Evolutionary conservation across 257 asterid genomes (phyloP), one percentile per base, ranked within the genome.

Genomic region (Salvia splendens): DNA sequence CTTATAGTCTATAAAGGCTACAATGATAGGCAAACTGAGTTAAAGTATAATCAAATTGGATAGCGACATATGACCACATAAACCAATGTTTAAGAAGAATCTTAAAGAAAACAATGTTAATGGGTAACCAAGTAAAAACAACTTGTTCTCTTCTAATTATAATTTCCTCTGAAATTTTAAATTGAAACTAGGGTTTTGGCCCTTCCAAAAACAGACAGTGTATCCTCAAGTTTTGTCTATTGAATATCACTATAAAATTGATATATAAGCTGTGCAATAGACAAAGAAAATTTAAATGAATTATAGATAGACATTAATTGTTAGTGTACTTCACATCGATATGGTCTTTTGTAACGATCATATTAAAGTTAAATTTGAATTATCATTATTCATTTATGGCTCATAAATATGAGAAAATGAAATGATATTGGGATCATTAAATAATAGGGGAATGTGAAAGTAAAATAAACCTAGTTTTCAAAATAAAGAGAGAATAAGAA

Each of bases 371-470:
- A 8, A 15, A n/a, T 49, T 15, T 49, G 55, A 15, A 15, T 6
- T 30, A 6, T 59, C 48, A 9, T 17, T 30, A 9, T 55, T 45
- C n/a, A 33, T 32, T 15, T 56, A 46, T 30, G 5, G 16, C 17
- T 12, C 8, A 42, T 32, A 30, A 55, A 30, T 42, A 43, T 42
- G 43, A 30, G 4, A 47, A 3, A 16, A 28, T 8, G 33, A 46
- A 35, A 6, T 69, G 8, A 17, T 64, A 58, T 47, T 69, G 67
- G 68, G 61, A 60, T 60, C 60, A 50, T 49, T 20, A 20, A 60
- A 28, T 38, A 60, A 52, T 51, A 7, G 47, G 46, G 36, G 67
- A 24, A 11, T 73, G 72, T 49, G 73, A 65, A 64, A 55, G 46
- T 55, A 33, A 62, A 52, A 1, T n/a, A 12, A 15, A 4, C 5